Conservation (phyloP, 305 asterid species). For the Fraxinus dipetala region DNA sequence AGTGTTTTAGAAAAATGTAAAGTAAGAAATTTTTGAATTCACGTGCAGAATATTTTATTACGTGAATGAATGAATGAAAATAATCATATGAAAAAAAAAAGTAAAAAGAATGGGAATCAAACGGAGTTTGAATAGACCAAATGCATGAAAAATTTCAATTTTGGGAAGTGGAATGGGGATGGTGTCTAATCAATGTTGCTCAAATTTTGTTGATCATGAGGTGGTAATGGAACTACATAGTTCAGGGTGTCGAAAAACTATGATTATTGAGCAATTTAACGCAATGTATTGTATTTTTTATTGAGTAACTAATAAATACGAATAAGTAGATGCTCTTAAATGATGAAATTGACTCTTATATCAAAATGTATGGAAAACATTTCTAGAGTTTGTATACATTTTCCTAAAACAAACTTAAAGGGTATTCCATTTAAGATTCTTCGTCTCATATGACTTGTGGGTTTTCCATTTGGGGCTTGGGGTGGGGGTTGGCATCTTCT, state of each 20-base stretch:
- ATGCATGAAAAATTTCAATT: background rate
- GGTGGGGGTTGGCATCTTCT: background rate
- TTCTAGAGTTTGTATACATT: too few species aligned
- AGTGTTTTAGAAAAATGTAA: too few species aligned
- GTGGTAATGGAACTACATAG: background rate
- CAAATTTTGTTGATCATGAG: background rate
- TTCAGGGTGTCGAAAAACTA: background rate
- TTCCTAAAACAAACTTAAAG: background rate
- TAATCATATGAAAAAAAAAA: too few species aligned
- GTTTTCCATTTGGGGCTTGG: background rate
- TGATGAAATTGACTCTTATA: background rate
- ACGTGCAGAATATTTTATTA: too few species aligned
- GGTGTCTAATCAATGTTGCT: background rate
- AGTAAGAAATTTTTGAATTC: background rate
- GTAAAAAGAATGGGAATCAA: too few species aligned
- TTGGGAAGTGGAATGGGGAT: background rate
- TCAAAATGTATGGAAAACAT: too few species aligned
- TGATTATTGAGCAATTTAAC: background rate
- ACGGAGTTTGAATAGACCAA: background rate
- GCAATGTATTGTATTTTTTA: background rate
- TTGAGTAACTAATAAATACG: too few species aligned
- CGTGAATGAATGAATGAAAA: too few species aligned
- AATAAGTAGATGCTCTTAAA: background rate
- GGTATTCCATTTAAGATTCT: background rate
- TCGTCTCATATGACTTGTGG: background rate